Evolutionary conservation across 495 filamentous ascomycete genomes (phyloP), one percentile per base, ranked within the genome.

Genomic region (Chaetomium fimeti): DNA sequence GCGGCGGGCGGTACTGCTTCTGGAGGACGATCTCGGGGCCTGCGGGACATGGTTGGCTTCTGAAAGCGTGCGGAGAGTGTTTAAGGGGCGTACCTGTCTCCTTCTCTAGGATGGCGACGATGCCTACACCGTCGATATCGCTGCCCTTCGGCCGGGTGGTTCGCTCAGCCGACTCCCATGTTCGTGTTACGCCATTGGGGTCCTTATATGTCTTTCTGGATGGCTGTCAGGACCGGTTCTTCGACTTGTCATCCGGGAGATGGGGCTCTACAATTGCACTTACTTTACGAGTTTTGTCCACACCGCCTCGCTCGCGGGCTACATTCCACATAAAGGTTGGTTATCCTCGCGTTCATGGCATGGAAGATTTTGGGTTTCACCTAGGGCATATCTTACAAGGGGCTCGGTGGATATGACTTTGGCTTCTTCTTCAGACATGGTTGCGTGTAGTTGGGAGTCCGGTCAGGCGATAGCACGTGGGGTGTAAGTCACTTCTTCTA

Each of bases 101-200:
- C 66, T 89, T 89, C 69, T 91, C 86, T 3, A 98, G 76, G 40
- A 98, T 90, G 22, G 92, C 90, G 36, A 93, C 85, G 63, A 97
- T 96, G 22, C 92, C 92, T 0, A 97, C 93, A 53, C 90, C 93
- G 71, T 97, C 94, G 48, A 96, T 88, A 42, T 84, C 84, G 45
- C 86, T 84, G 61, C 80, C 81, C 56, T 82, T 77, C 0, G 90
- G 89, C 3, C 91, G 84, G 9, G 91, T 94, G 66, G 79, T 82
- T 15, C 91, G 82, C 73, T 94, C 91, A 16, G 88, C 89, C 3
- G 88, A 90, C 72, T 95, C 91, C 91, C 91, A 94, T 40, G 85
- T 90, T 61, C 91, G 82, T 57, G 83, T 77, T 18, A 85, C 79
- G 28, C 87, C 89, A 11, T 85, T 81, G 1, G 89, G 87, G 66